These are phyloP conservation scores for Nelumbo lutea DNA, from an alignment of 164 flowering plant species.

Conservation along the genomic window DNA sequence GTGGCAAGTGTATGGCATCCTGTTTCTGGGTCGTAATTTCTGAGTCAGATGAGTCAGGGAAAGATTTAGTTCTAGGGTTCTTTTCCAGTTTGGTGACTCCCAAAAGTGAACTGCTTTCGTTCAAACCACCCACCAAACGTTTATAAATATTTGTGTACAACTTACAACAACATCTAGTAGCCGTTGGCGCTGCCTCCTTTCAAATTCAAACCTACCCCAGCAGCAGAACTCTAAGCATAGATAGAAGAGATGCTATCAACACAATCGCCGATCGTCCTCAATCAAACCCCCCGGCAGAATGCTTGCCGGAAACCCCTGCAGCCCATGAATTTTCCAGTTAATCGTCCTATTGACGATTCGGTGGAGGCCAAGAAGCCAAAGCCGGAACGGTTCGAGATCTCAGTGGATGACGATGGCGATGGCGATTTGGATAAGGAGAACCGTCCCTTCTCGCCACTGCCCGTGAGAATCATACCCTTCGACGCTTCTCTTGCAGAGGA, in stretches of 20 bases:
- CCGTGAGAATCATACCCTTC: not conserved
- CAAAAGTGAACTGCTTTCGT: not conserved
- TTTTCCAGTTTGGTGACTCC: too few relatives aligned
- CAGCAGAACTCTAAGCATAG: not conserved
- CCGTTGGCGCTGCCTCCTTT: not conserved
- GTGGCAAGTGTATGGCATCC: too few relatives aligned
- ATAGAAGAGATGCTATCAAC: not conserved
- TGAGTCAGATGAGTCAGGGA: too few relatives aligned
- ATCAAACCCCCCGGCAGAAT: not conserved
- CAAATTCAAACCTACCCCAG: not conserved
- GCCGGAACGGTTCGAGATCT: not conserved
- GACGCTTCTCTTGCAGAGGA: constrained; percentile 62
- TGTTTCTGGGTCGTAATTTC: too few relatives aligned
- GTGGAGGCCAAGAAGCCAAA: not conserved
- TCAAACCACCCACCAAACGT: not conserved
- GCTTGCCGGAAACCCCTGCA: not conserved
- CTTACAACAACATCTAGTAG: not conserved
- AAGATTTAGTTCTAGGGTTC: too few relatives aligned
- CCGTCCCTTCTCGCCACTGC: not conserved
- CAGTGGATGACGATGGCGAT: not conserved
- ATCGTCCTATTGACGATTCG: not conserved
- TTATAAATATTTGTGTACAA: too few relatives aligned
- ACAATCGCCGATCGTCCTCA: not conserved
- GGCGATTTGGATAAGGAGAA: not conserved
- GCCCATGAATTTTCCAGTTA: not conserved